Base-by-base conservation (phyloP, 169 alveolate genomes). In the Fabrea salina region DNA sequence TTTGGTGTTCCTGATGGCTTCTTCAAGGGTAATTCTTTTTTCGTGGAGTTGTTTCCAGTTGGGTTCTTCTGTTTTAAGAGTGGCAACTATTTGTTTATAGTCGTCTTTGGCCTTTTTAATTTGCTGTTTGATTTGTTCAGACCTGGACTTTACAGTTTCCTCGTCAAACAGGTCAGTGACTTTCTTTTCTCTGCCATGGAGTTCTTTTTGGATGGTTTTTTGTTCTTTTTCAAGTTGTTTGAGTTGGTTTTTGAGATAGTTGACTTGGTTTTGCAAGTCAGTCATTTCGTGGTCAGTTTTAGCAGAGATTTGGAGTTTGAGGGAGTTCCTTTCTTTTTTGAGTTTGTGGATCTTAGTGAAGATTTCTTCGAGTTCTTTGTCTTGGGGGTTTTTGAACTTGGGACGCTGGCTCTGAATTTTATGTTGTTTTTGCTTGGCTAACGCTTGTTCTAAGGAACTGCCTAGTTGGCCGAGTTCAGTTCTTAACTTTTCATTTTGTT, bases 171-270 rank as follows among this genome's bases (percentile, higher is more conserved):
- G 44, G 16, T 39, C 22, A 3, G 8, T 47, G 16, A 11, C 32
- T 70, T 50, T 70, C 5, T 43, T 43, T 47, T 49, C 79, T 47
- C 49, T 41, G 19, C 49, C 66, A 47, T 43, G 22, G 16, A 22
- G 43, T 22, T 22, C 49, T 22, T 70, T 70, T 2, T 5, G 1
- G 25, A 70, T 22, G 4, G 49, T 13, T 44, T 70, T 27, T 27
- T 70, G 59, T 39, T 70, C 79, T n/a, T 70, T 47, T 70, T 70
- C 51, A 22, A 41, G 54, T 27, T 70, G 54, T 70, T 70, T 70
- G 22, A 70, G 79, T 66, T 70, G 79, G 2, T 11, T 4, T n/a
- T 27, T 41, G 4, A 70, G 37, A 50, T 44, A 70, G 27, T 50
- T 70, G 19, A 47, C 19, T 50, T 70, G 44, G 19, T 70, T 70